Evolutionary conservation across 495 filamentous ascomycete genomes (phyloP).

Genomic region (Tuber magnatum): DNA sequence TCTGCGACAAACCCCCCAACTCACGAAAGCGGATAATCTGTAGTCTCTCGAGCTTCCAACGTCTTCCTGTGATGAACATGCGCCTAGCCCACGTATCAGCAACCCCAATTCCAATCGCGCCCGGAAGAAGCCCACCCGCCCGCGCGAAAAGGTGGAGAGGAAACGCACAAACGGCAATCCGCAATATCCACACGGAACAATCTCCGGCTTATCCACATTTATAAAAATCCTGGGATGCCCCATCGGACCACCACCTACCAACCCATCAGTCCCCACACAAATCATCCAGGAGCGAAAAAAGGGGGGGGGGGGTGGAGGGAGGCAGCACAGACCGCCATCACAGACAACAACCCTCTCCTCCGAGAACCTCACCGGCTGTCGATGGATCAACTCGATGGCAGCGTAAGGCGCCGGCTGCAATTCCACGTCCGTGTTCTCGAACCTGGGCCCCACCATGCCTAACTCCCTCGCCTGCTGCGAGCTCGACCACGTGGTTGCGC

Average conservation of each 20-base stretch:
- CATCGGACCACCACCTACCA: constrained; percentile 65
- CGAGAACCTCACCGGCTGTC: constrained; percentile 87
- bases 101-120: not conserved
- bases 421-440: constrained; percentile 91
- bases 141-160: not conserved
- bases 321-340: constrained; percentile 56
- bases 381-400: constrained; percentile 92
- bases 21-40: constrained; percentile 43
- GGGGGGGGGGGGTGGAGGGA: no score
- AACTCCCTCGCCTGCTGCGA: constrained; percentile 70
- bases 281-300: not conserved
- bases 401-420: constrained; percentile 81
- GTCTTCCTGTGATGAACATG: constrained; percentile 39
- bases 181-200: constrained; percentile 83
- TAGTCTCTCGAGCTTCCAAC: constrained; percentile 41
- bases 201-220: constrained; percentile 95
- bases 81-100: constrained; percentile 14
- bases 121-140: not conserved
- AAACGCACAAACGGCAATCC: constrained; percentile 83
- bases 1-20: not conserved
- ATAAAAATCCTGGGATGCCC: constrained; percentile 94
- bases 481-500: constrained; percentile 66
- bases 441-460: constrained; percentile 88
- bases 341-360: constrained; percentile 73
- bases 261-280: not conserved